These are phyloP conservation scores for Begonia fuchsioides DNA, from an alignment of 306 rosid species.

Conservation along the genomic window DNA sequence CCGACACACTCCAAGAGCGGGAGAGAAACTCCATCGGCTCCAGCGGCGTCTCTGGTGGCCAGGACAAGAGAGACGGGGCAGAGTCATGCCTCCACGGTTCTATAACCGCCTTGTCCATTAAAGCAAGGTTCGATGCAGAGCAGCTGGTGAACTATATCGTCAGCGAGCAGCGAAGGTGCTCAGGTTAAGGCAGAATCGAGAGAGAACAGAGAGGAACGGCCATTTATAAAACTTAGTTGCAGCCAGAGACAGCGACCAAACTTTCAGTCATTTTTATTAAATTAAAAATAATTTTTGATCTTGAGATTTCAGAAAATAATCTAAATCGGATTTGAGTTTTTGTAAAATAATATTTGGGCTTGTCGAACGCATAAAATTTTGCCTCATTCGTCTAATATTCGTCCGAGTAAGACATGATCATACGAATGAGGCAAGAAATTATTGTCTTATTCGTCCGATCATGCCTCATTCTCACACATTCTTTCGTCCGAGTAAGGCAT, in stretches of 20 bases:
- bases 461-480: too few species aligned
- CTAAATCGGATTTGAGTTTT: too few species aligned
- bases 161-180: background rate
- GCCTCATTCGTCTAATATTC: too few species aligned
- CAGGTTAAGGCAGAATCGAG: background rate
- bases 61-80: conserved; percentile 18
- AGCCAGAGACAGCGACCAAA: background rate
- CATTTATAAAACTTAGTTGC: background rate
- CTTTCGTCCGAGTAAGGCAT: too few species aligned
- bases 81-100: conserved; percentile 43
- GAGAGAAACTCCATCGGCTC: conserved; percentile 90
- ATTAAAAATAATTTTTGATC: too few species aligned
- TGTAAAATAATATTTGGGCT: too few species aligned
- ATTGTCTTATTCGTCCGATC: too few species aligned
- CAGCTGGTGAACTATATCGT: background rate
- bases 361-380: too few species aligned
- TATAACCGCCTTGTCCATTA: conserved; percentile 28
- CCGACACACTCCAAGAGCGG: conserved; percentile 83
- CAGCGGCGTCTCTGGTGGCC: conserved; percentile 58
- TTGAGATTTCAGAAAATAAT: too few species aligned
- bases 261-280: background rate
- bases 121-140: background rate
- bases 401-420: too few species aligned
- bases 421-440: too few species aligned
- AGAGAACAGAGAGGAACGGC: background rate